These are phyloP conservation scores for Blastobotrys ciferrii DNA, from an alignment of 1,139 yeast genomes.

Conservation along the genomic window DNA sequence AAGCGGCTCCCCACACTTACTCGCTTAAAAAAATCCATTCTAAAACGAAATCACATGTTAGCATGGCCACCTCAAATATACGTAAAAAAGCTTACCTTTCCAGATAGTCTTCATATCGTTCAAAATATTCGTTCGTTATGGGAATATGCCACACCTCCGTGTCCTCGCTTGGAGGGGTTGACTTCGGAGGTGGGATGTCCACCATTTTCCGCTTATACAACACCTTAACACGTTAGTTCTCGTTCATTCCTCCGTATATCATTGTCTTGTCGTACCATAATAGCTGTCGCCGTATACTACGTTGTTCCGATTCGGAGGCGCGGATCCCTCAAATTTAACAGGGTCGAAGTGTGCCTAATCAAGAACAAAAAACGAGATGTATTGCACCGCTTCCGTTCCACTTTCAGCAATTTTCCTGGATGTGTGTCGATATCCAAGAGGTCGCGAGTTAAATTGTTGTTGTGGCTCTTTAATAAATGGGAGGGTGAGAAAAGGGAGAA, in stretches of 20 bases:
- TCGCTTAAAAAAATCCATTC: conserved; percentile 40
- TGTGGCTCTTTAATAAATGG: not conserved
- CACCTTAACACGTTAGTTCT: conserved; percentile 23
- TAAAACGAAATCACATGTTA: conserved; percentile 10
- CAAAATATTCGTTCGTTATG: conserved; percentile 86
- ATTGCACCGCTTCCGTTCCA: too few relatives aligned
- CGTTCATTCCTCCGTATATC: not conserved
- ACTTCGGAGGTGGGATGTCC: conserved; percentile 29
- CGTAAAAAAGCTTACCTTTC: conserved; percentile 29
- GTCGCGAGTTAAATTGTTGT: not conserved
- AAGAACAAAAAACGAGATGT: not conserved
- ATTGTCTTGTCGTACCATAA: not conserved
- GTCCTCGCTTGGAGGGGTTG: conserved; percentile 29
- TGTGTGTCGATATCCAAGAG: not conserved
- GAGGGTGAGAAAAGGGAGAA: not conserved
- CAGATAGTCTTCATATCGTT: conserved; percentile 70
- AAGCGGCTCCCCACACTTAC: conserved; percentile 16
- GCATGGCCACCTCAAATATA: not conserved
- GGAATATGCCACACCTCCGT: conserved; percentile 65
- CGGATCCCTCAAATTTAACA: not conserved
- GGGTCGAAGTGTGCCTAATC: not conserved
- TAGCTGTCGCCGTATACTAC: not conserved
- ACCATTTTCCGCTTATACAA: conserved; percentile 39
- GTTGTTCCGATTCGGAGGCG: not conserved
- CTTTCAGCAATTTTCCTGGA: not conserved